Percentiles rank a stretch among this genome's conserved stretches.
These are phyloP conservation scores for Coleophoma cylindrospora DNA, from an alignment of 2,329 filamentous ascomycete species.

Conservation along the genomic window DNA sequence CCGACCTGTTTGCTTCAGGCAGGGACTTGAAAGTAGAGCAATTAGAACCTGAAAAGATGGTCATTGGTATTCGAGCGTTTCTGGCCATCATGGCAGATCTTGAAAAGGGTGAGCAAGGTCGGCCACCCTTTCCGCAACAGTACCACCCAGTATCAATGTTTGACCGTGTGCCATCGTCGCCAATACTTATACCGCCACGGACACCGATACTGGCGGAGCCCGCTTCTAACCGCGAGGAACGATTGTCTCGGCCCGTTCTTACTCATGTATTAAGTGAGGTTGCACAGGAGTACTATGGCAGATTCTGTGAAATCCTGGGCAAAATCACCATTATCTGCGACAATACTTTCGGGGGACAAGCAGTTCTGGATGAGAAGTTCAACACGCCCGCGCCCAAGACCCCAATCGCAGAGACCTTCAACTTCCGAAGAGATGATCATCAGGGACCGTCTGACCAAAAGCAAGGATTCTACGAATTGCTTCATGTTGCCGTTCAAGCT, in stretches of 20 bases:
- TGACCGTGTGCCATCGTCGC: slow-evolving; percentile 45
- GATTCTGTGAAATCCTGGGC: slow-evolving; percentile 91
- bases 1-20: slow-evolving; percentile 72
- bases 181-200: slow-evolving; percentile 36
- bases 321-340: slow-evolving; percentile 97
- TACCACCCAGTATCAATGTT: slow-evolving; percentile 35
- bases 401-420: slow-evolving; percentile 90
- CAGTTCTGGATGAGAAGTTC: slow-evolving; percentile 92
- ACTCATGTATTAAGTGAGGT: slow-evolving; percentile 64
- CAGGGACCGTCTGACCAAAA: slow-evolving; percentile 72
- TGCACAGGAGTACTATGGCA: slow-evolving; percentile 78
- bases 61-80: slow-evolving; percentile 94
- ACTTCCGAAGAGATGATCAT: slow-evolving; percentile 80
- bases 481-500: slow-evolving; percentile 93
- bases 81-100: slow-evolving; percentile 89
- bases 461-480: slow-evolving; percentile 89
- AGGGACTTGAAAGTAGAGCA: slow-evolving; percentile 72
- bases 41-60: slow-evolving; percentile 91
- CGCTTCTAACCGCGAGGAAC: slow-evolving; percentile 47
- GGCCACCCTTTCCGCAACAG: slow-evolving; percentile 80
- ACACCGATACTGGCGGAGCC: slow-evolving; percentile 16
- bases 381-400: slow-evolving; percentile 84
- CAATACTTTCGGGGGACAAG: slow-evolving; percentile 94
- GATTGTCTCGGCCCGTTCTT: slow-evolving; percentile 61
- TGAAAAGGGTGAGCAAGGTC: slow-evolving; percentile 72